Conservation (phyloP, 2,329 filamentous ascomycete species). For the Xylogone sp. region DNA sequence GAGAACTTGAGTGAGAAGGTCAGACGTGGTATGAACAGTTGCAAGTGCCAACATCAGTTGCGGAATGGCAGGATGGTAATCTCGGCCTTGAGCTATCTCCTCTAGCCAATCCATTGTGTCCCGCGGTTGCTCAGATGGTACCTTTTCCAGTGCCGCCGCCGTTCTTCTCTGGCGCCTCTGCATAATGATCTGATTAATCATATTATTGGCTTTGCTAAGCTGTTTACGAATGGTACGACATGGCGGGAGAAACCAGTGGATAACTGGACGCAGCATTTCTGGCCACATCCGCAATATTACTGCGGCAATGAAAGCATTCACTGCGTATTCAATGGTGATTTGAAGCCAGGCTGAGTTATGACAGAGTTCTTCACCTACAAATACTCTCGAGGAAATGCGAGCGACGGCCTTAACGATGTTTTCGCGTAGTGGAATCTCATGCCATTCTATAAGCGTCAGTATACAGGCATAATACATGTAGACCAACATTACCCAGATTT, state of each 20-base stretch:
- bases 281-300: conserved; percentile 38
- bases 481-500: too few species aligned
- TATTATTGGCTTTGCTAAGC: conserved; percentile 30
- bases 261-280: conserved; percentile 34
- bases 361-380: conserved; percentile 41
- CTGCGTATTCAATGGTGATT: conserved; percentile 38
- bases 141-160: background rate
- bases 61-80: conserved; percentile 28
- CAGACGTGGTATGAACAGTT: conserved; percentile 46
- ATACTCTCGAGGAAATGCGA: conserved; percentile 45
- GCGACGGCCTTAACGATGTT: conserved; percentile 29
- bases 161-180: too few species aligned
- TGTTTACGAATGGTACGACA: conserved; percentile 34
- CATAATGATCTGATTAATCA: conserved; percentile 27
- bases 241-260: conserved; percentile 40
- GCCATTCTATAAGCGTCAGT: background rate
- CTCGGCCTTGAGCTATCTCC: conserved; percentile 28
- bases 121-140: conserved; percentile 5
- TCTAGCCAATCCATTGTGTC: conserved; percentile 42
- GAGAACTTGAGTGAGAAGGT: conserved; percentile 32
- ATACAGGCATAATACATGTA: too few species aligned
- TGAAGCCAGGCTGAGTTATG: conserved; percentile 44
- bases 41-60: conserved; percentile 40
- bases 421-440: background rate
- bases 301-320: conserved; percentile 33